phyloP scores from a whole-genome alignment of 176 grass and related monocot species.

The Zea luxurians region DNA sequence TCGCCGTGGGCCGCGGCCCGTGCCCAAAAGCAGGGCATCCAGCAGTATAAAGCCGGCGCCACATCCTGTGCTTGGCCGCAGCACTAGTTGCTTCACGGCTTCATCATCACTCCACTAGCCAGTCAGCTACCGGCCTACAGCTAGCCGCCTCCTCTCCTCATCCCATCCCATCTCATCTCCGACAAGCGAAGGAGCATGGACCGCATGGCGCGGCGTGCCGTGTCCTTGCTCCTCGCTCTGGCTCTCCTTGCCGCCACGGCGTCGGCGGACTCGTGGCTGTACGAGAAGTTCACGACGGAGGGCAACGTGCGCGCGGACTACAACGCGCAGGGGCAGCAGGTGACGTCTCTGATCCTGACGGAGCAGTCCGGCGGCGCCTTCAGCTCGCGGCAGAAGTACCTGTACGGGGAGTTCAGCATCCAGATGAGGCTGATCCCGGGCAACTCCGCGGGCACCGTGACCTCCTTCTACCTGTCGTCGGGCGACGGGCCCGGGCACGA shows the following conservation, averaged over 20 bases:
- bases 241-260: neutral
- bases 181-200: neutral
- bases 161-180: neutral
- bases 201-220: conserved; percentile 12
- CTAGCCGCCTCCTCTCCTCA: neutral
- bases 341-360: conserved; percentile 13
- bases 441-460: conserved; percentile 51
- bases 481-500: conserved; percentile 36
- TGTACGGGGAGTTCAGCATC: conserved; percentile 52
- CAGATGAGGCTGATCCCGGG: conserved; percentile 52
- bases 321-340: conserved; percentile 24
- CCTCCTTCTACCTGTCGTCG: conserved; percentile 51
- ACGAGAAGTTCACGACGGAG: conserved; percentile 36
- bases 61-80: neutral
- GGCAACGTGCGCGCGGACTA: conserved; percentile 32
- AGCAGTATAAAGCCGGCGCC: conserved; percentile 17
- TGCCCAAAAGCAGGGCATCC: neutral
- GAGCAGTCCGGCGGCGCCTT: conserved; percentile 24
- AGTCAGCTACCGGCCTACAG: neutral
- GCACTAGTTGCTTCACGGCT: neutral
- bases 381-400: conserved; percentile 21
- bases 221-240: neutral
- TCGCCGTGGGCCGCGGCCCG: neutral
- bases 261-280: conserved; percentile 32
- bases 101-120: neutral